Evolutionary conservation across 306 rosid species (phyloP), one percentile per base, ranked within the genome.

Genomic region (Coriaria nepalensis): DNA sequence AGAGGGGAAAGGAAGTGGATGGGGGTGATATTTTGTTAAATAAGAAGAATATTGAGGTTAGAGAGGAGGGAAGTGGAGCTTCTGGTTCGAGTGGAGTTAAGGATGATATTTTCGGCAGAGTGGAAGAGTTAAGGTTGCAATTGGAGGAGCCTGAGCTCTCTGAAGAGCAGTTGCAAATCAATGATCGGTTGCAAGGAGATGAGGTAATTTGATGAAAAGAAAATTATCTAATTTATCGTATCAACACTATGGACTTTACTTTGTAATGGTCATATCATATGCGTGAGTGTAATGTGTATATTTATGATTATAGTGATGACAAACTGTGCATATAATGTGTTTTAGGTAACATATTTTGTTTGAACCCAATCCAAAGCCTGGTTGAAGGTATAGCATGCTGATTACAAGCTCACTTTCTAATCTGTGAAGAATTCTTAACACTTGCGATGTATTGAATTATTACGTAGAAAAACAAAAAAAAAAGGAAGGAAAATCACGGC

Each of bases 171-270:
- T 66, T 71, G 57, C 63, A 60, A 57, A 70, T 54, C 61, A 83
- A 83, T 62, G 84, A 79, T 55, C 93, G 69, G 62, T 72, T 71
- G 54, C 94, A 87, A 77, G 76, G 62, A 67, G 85, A 87, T 57
- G 96, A 87, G 96, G 96, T 87, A 61, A 11, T 10, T 35, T 42
- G 11, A 29, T 62, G 13, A n/a, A 7, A 10, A 29, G 37, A 37
- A 29, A 34, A 15, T 29, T 7, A 10, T 4, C 49, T 43, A 6
- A 6, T 35, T 32, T 47, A n/a, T n/a, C n/a, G n/a, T n/a, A n/a
- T n/a, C n/a, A n/a, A n/a, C n/a, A n/a, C n/a, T n/a, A n/a, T n/a
- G n/a, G n/a, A n/a, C n/a, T n/a, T n/a, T n/a, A n/a, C n/a, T n/a
- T n/a, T n/a, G n/a, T n/a, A n/a, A n/a, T 58, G 50, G 48, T 55